Base-by-base conservation (phyloP, 805 yeast genomes). In the Barnettozyma sp. region DNA sequence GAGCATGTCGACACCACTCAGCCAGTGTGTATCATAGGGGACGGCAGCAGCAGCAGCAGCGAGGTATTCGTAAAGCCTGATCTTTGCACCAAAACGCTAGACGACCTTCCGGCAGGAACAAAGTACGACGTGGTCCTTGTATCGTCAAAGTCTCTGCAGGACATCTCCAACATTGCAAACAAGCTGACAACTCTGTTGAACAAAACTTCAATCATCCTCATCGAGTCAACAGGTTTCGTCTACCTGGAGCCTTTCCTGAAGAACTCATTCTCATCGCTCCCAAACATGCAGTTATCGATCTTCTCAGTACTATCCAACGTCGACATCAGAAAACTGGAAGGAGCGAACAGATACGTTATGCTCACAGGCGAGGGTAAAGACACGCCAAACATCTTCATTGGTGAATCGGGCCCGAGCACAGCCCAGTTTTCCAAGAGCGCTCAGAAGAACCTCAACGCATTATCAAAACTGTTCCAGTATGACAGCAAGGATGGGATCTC, bases 211-310 rank as follows among this genome's bases (percentile, higher is more conserved):
- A 61, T 76, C 22, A 59, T 82, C 3, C 60, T 82, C 18, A 60
- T 82, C 24, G 94, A 82, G 58, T 71, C 78, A 33, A 74, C 85
- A 2, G 84, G 85, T 4, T 82, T 72, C 52, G 73, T 82, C 38
- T 79, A 79, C 54, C 55, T 82, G 35, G 90, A 82, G 54, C 82
- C 83, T 7, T 81, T 81, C 52, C 68, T 79, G 26, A 71, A 76
- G 38, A 73, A 84, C 33, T 78, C 86, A 15, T 71, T 87, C 12
- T 51, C 55, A 7, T 33, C 40, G n/a, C n/a, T n/a, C n/a, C n/a
- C n/a, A 16, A 41, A 40, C 22, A 22, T 41, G 12, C 45, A 42
- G 9, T 27, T 45, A 5, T 40, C 55, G 7, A 46, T 52, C 11
- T 43, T 52, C 24, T 51, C 56, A 4, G 36, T 48, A 12, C 14